These are phyloP conservation scores for Ustilago lituana DNA, from an alignment of 1,284 basidiomycete species.

Conservation along the genomic window DNA sequence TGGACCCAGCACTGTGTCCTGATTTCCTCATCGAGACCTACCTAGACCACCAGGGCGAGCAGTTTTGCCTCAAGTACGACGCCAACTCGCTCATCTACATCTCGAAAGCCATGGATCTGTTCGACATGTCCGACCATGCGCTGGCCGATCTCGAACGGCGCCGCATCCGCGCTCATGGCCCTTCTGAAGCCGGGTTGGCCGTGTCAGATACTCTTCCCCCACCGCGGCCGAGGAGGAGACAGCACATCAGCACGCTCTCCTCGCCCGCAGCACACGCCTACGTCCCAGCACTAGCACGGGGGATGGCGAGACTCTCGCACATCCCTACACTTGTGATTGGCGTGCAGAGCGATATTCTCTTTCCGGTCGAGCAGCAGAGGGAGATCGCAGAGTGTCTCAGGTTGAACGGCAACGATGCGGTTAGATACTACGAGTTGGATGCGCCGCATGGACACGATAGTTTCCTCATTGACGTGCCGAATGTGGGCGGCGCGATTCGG, in stretches of 20 bases:
- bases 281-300: conserved; percentile 82
- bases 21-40: conserved; percentile 99
- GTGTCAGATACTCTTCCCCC: conserved; percentile 21
- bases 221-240: conserved; percentile 60
- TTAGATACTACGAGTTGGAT: conserved; percentile 96
- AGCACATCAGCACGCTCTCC: conserved; percentile 72
- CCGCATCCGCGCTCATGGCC: conserved; percentile 47
- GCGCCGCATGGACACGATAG: conserved; percentile 96
- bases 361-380: conserved; percentile 96
- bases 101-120: conserved; percentile 98
- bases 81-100: conserved; percentile 96
- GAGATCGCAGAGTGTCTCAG: conserved; percentile 92
- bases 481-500: conserved; percentile 80
- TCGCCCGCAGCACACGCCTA: conserved; percentile 73
- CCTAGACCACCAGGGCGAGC: conserved; percentile 85
- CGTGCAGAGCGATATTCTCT: conserved; percentile 95
- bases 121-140: conserved; percentile 88
- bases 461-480: conserved; percentile 84
- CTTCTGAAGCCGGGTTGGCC: conserved; percentile 8
- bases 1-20: conserved; percentile 77
- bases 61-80: conserved; percentile 98
- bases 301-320: conserved; percentile 78
- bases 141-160: conserved; percentile 74
- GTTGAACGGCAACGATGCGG: conserved; percentile 79
- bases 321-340: conserved; percentile 90